Base-by-base conservation (phyloP, 805 yeast genomes). In the Wickerhamomyces rabaulensis region DNA sequence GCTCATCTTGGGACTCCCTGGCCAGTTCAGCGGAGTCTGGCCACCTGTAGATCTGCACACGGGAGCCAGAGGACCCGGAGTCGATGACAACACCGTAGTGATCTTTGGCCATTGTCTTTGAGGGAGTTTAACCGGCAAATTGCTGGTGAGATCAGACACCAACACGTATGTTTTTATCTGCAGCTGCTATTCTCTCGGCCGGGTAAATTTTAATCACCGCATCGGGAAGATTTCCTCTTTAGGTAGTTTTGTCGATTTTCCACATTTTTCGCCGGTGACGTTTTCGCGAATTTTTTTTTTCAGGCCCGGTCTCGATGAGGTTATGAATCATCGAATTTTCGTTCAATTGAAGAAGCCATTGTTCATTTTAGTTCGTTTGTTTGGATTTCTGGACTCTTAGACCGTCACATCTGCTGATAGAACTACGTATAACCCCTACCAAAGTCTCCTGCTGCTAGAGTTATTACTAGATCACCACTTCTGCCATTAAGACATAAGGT, bases 51-150 rank as follows among this genome's bases (percentile, higher is more conserved):
- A 92, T 78, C 63, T 88, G 91, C 15, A 87, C 74, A 44, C 99
- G 71, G 4, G 97, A 89, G 1, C 99, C 99, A 0, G 96, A 87
- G 1, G 97, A 90, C 1, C 99, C 99, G 0, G 97, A 89, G 65
- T 92, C 99, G 3, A 92, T 76, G 15, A 92, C 95, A 26, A 94
- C 83, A 23, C 96, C 97, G 69, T 87, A 91, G 43, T 73, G 57
- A 25, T 60, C 54, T 35, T 52, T 49, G 20, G 44, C 45, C 53
- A 48, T 52, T 15, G n/a, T 27, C n/a, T 27, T 25, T 6, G 12
- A 8, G 27, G 3, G 7, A 9, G 9, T 9, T 6, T 25, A 13
- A 25, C 10, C 27, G 12, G 10, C 4, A 25, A 25, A 7, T 25
- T 25, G 12, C 12, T 25, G 27, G 27, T 25, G 27, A 13, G 12